A percentile compares a stretch with the other conserved stretches of the same genome.
Conservation (phyloP, 441 rosid species). For the Adansonia rubrostipa region DNA sequence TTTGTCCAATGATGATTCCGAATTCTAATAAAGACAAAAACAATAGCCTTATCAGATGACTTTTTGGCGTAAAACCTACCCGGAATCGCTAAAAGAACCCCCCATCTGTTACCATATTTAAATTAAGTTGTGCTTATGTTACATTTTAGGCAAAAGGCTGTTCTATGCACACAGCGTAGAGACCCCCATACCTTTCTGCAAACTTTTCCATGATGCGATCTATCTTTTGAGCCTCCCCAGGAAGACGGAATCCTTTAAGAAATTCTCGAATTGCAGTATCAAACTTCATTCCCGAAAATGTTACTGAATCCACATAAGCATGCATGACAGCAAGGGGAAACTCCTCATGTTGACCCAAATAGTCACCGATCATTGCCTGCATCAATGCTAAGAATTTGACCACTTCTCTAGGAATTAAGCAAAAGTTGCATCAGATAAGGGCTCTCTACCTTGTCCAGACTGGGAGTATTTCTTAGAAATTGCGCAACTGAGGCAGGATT, state of each 20-base stretch:
- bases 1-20: neutral
- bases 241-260: constrained; percentile 97
- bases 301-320: constrained; percentile 92
- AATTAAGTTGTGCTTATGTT: constrained; percentile 9
- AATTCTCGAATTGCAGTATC: constrained; percentile 90
- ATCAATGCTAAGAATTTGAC: constrained; percentile 47
- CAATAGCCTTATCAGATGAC: neutral
- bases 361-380: constrained; percentile 98
- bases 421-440: constrained; percentile 26
- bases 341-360: constrained; percentile 96
- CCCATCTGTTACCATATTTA: neutral
- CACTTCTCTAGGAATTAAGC: constrained; percentile 29
- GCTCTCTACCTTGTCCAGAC: constrained; percentile 79
- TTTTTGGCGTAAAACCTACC: neutral
- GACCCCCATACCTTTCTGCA: constrained; percentile 81
- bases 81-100: constrained; percentile 15
- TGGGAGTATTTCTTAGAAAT: constrained; percentile 76
- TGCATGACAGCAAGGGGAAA: constrained; percentile 99
- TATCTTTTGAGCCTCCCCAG: constrained; percentile 99
- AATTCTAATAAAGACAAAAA: neutral
- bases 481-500: constrained; percentile 86
- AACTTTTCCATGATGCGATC: constrained; percentile 99
- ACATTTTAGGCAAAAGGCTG: neutral
- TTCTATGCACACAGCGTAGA: neutral
- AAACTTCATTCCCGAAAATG: constrained; percentile 93